Base-by-base conservation (phyloP, 306 rosid genomes). In the Ormosia semicastrata region DNA sequence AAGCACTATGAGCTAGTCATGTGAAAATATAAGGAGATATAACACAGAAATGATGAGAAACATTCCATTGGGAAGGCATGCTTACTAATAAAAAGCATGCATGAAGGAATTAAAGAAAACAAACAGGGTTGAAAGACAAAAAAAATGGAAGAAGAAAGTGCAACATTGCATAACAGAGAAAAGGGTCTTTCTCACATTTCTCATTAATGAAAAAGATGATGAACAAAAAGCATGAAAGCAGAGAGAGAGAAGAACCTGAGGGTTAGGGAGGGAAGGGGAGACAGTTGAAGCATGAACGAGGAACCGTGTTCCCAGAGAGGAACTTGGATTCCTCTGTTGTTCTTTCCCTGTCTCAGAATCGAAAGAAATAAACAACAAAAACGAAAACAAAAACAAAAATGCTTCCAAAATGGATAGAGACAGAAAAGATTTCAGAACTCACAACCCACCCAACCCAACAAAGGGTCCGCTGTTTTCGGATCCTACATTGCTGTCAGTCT, bases 251-350 rank as follows among this genome's bases (percentile, higher is more conserved):
- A 66, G 40, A 24, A 24, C 24, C 24, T 0, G 58, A 66, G 32
- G 7, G 53, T 6, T 3, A 30, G 57, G 6, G 33, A 24, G 49
- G 24, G 43, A 1, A 18, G 15, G 18, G n/a, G 24, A 32, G 36
- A 60, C 56, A 57, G 64, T 13, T 63, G 57, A 11, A 34, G 84
- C 91, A 63, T 76, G 63, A 41, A 81, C 2, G 85, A 85, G 79
- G 86, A 76, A 80, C 80, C 89, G 81, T 71, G 87, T 86, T 84
- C 92, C 87, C 0, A 29, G 54, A 4, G 43, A 74, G 89, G 94
- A 88, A 88, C 87, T 49, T 33, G 4, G 91, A 82, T 88, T 85
- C 94, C 94, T 86, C 86, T 41, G 63, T 33, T 29, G 0, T 12
- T n/a, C 34, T 62, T 34, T 18, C 5, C 29, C 37, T 72, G 29